Percentiles rank a stretch among this genome's conserved stretches.
These are phyloP conservation scores for Notholithocarpus densiflorus DNA, from an alignment of 306 rosid genomes.

Conservation along the genomic window DNA sequence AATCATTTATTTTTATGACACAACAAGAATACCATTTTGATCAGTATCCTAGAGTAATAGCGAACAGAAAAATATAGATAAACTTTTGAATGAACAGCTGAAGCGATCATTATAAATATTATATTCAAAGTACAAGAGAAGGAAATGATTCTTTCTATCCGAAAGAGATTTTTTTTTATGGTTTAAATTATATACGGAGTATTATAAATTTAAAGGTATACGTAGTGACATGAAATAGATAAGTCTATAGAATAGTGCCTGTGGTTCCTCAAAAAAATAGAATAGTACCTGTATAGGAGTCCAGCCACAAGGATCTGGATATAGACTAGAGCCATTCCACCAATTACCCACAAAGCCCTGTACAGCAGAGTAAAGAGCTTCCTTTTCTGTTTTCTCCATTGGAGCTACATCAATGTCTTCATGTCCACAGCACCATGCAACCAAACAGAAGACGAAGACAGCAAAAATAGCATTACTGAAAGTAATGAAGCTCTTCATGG, in stretches of 20 bases:
- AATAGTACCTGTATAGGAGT: slow-evolving; percentile 84
- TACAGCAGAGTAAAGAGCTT: slow-evolving; percentile 65
- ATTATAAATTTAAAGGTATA: too few relatives aligned
- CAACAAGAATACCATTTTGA: neutral
- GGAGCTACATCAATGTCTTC: slow-evolving; percentile 49
- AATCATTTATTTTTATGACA: neutral
- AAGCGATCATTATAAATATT: neutral
- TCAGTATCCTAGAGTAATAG: neutral
- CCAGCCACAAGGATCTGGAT: slow-evolving; percentile 99
- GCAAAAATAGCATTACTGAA: slow-evolving; percentile 18
- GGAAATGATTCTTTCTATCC: neutral
- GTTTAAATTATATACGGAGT: too few relatives aligned
- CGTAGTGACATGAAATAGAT: too few relatives aligned
- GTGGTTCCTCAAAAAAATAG: neutral
- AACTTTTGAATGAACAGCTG: neutral
- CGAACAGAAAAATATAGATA: neutral
- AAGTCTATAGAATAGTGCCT: too few relatives aligned
- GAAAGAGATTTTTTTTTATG: too few relatives aligned
- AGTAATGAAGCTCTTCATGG: slow-evolving; percentile 27
- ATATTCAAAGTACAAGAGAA: slow-evolving; percentile 12
- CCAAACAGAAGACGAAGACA: slow-evolving; percentile 32
- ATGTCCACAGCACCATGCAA: slow-evolving; percentile 48
- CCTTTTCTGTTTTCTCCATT: slow-evolving; percentile 72
- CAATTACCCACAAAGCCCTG: slow-evolving; percentile 93
- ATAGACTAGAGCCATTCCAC: slow-evolving; percentile 98